Conservation (phyloP, 257 asterid genomes). For the Parsonsia alboflavescens region DNA sequence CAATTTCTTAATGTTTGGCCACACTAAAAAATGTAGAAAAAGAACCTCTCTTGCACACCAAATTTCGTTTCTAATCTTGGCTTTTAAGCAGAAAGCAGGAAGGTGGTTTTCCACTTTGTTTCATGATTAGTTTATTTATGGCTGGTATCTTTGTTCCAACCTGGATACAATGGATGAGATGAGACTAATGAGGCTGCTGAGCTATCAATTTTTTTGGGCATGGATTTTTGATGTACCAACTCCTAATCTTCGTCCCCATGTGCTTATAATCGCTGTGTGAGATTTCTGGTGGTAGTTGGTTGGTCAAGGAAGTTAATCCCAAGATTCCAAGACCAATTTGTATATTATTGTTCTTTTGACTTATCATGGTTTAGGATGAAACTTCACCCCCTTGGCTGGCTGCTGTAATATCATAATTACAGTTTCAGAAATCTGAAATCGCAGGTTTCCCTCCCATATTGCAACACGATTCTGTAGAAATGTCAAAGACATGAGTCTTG, state of each 20-base stretch:
- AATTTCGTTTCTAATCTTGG: neutral
- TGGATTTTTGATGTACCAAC: neutral
- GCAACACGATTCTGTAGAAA: no score
- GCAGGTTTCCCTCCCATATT: no score
- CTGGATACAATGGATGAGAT: neutral
- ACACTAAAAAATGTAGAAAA: neutral
- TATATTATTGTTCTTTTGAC: no score
- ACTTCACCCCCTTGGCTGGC: neutral
- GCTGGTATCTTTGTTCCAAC: neutral
- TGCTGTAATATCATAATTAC: neutral
- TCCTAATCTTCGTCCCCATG: neutral
- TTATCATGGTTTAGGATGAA: neutral
- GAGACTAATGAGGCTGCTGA: neutral
- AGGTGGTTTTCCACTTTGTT: neutral
- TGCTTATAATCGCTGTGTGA: neutral
- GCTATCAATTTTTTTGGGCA: neutral
- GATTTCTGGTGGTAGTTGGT: neutral
- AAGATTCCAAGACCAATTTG: no score
- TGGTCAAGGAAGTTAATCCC: neutral
- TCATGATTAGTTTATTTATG: slow-evolving; percentile 1
- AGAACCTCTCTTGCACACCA: neutral
- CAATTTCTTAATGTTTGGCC: neutral
- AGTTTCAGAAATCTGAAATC: no score
- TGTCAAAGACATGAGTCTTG: no score
- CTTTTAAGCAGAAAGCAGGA: neutral